Base-by-base conservation (phyloP, 768 basidiomycete species). In the Dioszegia aurantiaca region DNA sequence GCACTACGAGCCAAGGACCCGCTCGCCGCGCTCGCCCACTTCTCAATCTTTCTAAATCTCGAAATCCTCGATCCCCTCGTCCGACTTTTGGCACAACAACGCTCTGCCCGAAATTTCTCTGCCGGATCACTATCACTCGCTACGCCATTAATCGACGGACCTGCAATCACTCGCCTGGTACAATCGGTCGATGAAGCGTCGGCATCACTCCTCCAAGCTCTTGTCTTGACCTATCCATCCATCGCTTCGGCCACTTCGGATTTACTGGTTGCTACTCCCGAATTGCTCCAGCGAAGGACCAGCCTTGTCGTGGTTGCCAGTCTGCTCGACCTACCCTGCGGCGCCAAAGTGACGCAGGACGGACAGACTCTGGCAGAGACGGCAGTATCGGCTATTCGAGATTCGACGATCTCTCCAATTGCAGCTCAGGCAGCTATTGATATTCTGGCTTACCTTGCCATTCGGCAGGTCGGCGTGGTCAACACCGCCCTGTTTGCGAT, bases 1-100 rank as follows among this genome's bases (percentile, higher is more conserved):
- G 51, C 37, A 17, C 4, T 40, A 1, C 36, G 37, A 12, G 39
- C 51, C n/a, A 24, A 31, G 10, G 63, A 65, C 45, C 47, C 59
- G 16, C 2, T 41, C 9, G 49, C 60, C 33, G 65, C 65, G 16
- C 30, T 70, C 27, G 21, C 46, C n/a, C 60, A 66, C 31, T 47
- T 69, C 28, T 42, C 46, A 12, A 42, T 54, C 8, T 49, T 66
- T 5, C 19, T 63, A 12, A 36, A 56, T 21, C 28, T 58, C 3
- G 57, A 39, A 9, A 28, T 58, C 4, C 12, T 55, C 9, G 31
- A 43, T 12, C 51, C 51, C 6, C 51, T 53, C 26, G 39, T 53
- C 3, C 24, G 2, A 9, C 37, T 53, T 26, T 17, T 53, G 21
- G 24, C 21, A 6, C 12, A 9, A 26, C 51, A 53, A 19, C 24